Conservation (phyloP, 1,139 yeast species). For the Pneumocystis murina region DNA sequence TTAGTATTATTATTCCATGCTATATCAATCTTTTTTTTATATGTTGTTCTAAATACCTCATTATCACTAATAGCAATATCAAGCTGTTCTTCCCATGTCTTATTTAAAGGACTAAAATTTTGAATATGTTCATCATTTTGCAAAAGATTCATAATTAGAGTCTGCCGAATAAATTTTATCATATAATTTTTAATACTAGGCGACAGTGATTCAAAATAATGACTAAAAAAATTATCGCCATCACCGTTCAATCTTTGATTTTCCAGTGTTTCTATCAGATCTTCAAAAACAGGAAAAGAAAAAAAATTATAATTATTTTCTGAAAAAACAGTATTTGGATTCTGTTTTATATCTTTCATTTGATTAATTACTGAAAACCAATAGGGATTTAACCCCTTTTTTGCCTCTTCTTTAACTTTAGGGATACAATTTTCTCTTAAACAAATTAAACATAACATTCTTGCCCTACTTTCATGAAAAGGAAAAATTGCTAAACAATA, state of each 20-base stretch:
- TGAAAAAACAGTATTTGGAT: not conserved
- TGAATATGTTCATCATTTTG: conserved; percentile 36
- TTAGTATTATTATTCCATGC: conserved; percentile 6
- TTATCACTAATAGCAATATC: conserved; percentile 63
- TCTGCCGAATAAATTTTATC: conserved; percentile 27
- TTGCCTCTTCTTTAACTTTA: conserved; percentile 68
- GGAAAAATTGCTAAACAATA: conserved; percentile 51
- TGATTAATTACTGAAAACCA: conserved; percentile 32
- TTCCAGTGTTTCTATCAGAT: conserved; percentile 14
- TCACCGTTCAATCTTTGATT: not conserved
- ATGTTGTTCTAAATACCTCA: conserved; percentile 31
- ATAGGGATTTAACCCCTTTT: conserved; percentile 70
- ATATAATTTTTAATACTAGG: not conserved
- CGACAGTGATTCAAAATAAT: not conserved
- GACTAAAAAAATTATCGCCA: not conserved
- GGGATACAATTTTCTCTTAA: conserved; percentile 41
- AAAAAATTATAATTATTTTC: conserved; percentile 1
- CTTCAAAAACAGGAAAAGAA: conserved; percentile 12
- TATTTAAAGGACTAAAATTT: conserved; percentile 39
- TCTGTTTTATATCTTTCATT: not conserved
- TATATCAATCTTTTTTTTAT: conserved; percentile 18
- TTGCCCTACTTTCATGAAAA: conserved; percentile 53
- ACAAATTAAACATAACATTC: conserved; percentile 56
- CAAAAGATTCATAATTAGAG: conserved; percentile 52
- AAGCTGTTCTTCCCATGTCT: conserved; percentile 57